Evolutionary conservation across 305 asterid species (phyloP).

Genomic region (Rubia tinctorum): DNA sequence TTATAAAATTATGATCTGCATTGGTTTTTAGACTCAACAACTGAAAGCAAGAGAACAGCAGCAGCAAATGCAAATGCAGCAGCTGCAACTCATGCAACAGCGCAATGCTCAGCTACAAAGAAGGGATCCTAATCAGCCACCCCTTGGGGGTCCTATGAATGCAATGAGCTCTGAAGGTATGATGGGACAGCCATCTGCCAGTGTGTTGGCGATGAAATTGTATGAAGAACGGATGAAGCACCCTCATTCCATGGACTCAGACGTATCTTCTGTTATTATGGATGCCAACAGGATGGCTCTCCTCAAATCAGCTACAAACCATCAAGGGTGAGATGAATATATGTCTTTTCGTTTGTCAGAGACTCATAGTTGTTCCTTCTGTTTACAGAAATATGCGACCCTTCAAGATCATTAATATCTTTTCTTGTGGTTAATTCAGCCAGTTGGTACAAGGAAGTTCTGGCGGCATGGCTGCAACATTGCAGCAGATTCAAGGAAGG

Average conservation of each 20-base stretch:
- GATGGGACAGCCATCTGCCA: conserved; percentile 97
- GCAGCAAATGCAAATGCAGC: conserved; percentile 89
- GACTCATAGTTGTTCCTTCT: too few relatives aligned
- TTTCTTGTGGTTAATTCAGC: conserved; percentile 53
- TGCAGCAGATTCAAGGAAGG: conserved; percentile 98
- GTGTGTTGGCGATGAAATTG: conserved; percentile 91
- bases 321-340: conserved; percentile 70
- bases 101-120: conserved; percentile 85
- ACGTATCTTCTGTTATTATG: conserved; percentile 66
- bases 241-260: conserved; percentile 87
- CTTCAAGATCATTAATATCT: conserved; percentile 10
- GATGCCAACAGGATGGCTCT: conserved; percentile 97
- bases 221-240: conserved; percentile 95
- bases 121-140: conserved; percentile 94
- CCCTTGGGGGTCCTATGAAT: conserved; percentile 79
- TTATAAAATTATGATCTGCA: background rate
- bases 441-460: conserved; percentile 88
- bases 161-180: conserved; percentile 81
- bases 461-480: conserved; percentile 80
- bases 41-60: conserved; percentile 94
- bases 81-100: conserved; percentile 93
- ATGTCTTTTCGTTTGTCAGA: conserved; percentile 11
- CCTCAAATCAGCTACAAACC: conserved; percentile 83
- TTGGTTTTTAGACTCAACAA: conserved; percentile 68
- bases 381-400: background rate